Evolutionary conservation across 192 early-diverging fungal species (phyloP).

Genomic region (Thoreauomyces humboldtii): DNA sequence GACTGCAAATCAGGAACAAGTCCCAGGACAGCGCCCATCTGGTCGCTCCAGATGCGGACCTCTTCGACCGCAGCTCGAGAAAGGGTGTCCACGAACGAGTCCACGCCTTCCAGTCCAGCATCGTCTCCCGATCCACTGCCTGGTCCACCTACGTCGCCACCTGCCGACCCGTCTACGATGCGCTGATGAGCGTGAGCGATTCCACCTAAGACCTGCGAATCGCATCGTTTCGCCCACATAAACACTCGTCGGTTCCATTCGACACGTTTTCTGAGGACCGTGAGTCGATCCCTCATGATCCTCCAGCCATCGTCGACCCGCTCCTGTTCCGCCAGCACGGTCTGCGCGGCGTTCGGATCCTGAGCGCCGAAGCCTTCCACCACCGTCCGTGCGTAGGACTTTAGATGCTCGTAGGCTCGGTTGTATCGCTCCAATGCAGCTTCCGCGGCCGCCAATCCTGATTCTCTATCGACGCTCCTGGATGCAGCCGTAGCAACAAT

Average conservation of each 20-base stretch:
- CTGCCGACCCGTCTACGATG: background rate
- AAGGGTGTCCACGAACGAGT: background rate
- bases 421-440: constrained; percentile 22
- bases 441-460: constrained; percentile 7
- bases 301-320: constrained; percentile 4
- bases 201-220: background rate
- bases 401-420: constrained; percentile 14
- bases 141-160: too few relatives aligned
- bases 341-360: background rate
- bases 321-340: constrained; percentile 1
- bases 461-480: constrained; percentile 1
- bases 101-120: background rate
- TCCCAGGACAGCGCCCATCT: background rate
- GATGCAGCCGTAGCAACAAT: background rate
- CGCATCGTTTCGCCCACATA: constrained; percentile 4
- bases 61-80: background rate
- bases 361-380: background rate
- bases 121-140: too few relatives aligned
- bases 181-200: background rate
- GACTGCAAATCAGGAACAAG: background rate
- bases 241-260: constrained; percentile 9
- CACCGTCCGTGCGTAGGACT: background rate
- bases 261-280: background rate
- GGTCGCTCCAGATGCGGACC: constrained; percentile 1
- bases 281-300: background rate